Percentiles rank a stretch among this genome's conserved stretches.
These are phyloP conservation scores for Straminergon stramineum DNA, from an alignment of 225 moss, liverwort and hornwort genomes.

Conservation along the genomic window DNA sequence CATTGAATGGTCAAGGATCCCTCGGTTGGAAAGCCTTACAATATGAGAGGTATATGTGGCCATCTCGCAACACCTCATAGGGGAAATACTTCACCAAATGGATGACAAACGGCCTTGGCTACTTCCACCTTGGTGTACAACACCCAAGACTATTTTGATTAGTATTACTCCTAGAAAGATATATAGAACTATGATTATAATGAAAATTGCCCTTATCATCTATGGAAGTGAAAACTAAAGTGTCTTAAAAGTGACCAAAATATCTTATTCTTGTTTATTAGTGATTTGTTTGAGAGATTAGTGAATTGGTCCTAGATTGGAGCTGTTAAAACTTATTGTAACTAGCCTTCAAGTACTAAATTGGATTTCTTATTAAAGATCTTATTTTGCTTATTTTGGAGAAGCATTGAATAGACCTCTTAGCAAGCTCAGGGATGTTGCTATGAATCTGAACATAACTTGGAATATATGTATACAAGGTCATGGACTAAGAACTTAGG, in stretches of 20 bases:
- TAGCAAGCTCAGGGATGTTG: not conserved
- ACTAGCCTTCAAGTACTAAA: not conserved
- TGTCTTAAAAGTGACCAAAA: fast-evolving
- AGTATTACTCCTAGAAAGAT: not conserved
- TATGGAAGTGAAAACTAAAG: not conserved
- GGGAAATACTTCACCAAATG: not conserved
- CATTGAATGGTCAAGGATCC: not conserved
- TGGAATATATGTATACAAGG: not conserved
- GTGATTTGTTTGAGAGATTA: not conserved
- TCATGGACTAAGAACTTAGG: not conserved
- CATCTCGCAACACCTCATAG: fast-evolving
- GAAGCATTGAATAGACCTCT: not conserved
- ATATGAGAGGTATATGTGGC: fast-evolving
- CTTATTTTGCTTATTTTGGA: not conserved
- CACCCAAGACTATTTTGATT: not conserved
- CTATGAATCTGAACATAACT: fast-evolving
- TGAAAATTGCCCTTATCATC: not conserved
- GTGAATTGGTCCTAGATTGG: not conserved
- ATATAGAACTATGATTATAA: fast-evolving
- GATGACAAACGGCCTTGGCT: not conserved
- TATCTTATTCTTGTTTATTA: not conserved
- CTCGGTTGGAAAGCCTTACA: fast-evolving
- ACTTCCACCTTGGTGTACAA: no score
- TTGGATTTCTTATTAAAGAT: not conserved
- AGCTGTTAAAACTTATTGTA: not conserved